These are phyloP conservation scores for Euphorbia peplus DNA, from an alignment of 345 rosid genomes.

Conservation along the genomic window DNA sequence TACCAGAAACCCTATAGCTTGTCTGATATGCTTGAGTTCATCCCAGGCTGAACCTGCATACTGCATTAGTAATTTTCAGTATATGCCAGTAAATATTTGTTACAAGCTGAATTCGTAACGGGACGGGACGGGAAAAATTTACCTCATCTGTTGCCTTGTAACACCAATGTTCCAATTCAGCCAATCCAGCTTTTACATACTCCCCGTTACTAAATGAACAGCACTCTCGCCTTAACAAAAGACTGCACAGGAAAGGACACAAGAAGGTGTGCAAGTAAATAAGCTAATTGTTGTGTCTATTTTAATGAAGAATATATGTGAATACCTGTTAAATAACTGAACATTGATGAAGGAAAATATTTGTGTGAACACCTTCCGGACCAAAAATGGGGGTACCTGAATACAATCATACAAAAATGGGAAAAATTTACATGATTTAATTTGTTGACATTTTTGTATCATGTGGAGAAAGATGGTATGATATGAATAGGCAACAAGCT, in stretches of 20 bases:
- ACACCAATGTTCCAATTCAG: conserved; percentile 97
- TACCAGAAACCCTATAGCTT: conserved; percentile 95
- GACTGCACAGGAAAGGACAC: conserved; percentile 36
- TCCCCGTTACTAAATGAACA: conserved; percentile 97
- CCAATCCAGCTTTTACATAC: conserved; percentile 85
- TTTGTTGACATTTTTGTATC: neutral
- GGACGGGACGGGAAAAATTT: conserved; percentile 9
- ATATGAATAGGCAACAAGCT: conserved; percentile 14
- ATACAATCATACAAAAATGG: neutral
- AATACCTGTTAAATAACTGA: conserved; percentile 90
- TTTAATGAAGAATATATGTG: neutral
- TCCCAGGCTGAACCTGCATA: conserved; percentile 97
- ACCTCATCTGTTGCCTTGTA: conserved; percentile 94
- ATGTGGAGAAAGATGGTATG: neutral
- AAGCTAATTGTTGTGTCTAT: neutral
- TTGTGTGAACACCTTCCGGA: conserved; percentile 89
- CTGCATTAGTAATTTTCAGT: conserved; percentile 34
- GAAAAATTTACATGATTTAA: neutral
- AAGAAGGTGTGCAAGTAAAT: neutral
- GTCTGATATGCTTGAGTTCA: conserved; percentile 90
- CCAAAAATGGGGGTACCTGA: conserved; percentile 93
- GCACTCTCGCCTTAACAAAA: conserved; percentile 82
- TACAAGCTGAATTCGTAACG: conserved; percentile 15
- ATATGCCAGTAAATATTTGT: conserved; percentile 1
- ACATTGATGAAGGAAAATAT: conserved; percentile 97